Conservation (phyloP, 2,329 filamentous ascomycete species). For the Penicillium sp. region DNA sequence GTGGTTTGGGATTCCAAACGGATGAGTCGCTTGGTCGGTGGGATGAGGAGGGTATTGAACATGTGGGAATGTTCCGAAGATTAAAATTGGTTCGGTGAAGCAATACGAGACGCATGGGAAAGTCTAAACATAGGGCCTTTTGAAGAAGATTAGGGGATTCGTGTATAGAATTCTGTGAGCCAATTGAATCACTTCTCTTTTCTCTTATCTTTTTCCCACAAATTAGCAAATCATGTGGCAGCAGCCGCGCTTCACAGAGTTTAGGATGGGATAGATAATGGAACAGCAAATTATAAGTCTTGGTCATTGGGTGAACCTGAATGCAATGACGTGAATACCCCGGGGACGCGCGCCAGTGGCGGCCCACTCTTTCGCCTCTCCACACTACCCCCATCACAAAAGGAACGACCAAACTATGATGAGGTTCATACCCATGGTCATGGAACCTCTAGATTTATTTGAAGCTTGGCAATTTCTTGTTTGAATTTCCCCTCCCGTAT, state of each 20-base stretch:
- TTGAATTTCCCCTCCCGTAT: background rate
- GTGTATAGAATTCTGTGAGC: background rate
- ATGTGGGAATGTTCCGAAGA: constrained; percentile 78
- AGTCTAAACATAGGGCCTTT: background rate
- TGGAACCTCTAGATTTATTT: background rate
- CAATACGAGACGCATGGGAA: background rate
- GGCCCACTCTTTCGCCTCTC: background rate
- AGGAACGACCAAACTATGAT: background rate
- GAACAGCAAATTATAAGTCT: background rate
- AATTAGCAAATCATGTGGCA: background rate
- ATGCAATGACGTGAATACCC: background rate
- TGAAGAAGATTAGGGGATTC: background rate
- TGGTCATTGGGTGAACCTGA: background rate
- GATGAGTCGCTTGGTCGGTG: constrained; percentile 75
- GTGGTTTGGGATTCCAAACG: constrained; percentile 68
- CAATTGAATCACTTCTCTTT: background rate
- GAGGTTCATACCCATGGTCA: background rate
- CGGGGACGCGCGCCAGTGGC: background rate
- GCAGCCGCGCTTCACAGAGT: background rate
- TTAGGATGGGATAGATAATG: background rate
- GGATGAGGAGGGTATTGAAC: constrained; percentile 80
- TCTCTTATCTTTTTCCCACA: background rate
- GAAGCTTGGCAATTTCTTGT: background rate
- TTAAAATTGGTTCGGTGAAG: background rate
- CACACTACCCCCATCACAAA: background rate